A percentile compares a stretch with the other conserved stretches of the same genome.
phyloP scores from a whole-genome alignment of 192 early-diverging fungal species.

The Rhizophagus prolifer region DNA sequence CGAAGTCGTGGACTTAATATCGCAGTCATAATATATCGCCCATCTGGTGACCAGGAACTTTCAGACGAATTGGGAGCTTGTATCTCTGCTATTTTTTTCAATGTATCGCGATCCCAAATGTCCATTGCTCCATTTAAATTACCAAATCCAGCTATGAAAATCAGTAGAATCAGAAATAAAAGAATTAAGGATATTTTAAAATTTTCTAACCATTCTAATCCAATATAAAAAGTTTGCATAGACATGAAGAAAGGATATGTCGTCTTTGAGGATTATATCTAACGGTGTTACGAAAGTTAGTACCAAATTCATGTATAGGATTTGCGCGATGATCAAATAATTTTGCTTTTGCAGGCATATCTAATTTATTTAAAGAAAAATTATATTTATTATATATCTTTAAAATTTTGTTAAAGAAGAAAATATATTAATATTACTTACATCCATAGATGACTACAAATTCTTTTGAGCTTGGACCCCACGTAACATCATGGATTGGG shows the following conservation, averaged over 20 bases:
- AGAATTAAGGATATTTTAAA: conserved; percentile 2
- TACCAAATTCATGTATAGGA: conserved; percentile 81
- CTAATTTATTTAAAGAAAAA: conserved; percentile 1
- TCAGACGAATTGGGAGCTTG: conserved; percentile 80
- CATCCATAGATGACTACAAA: conserved; percentile 94
- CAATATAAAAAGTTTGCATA: not conserved
- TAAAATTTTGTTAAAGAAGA: not conserved
- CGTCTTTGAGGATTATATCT: conserved; percentile 90
- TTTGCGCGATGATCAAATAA: conserved; percentile 91
- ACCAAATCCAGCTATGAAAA: conserved; percentile 93
- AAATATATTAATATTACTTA: conserved; percentile 28
- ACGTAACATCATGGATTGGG: conserved; percentile 93
- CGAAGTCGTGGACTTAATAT: conserved; percentile 91
- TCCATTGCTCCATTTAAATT: conserved; percentile 93
- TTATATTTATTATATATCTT: not conserved
- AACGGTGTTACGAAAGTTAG: conserved; percentile 85
- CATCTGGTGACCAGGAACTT: conserved; percentile 92
- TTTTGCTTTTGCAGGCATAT: conserved; percentile 90
- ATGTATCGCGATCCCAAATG: conserved; percentile 87
- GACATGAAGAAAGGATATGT: conserved; percentile 36
- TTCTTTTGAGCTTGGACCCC: conserved; percentile 96
- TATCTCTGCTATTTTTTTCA: conserved; percentile 80
- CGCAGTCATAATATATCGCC: conserved; percentile 88
- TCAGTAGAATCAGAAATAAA: conserved; percentile 36
- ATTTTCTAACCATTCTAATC: not conserved